Conservation (phyloP, 306 rosid species). For the Sicyos edulis region DNA sequence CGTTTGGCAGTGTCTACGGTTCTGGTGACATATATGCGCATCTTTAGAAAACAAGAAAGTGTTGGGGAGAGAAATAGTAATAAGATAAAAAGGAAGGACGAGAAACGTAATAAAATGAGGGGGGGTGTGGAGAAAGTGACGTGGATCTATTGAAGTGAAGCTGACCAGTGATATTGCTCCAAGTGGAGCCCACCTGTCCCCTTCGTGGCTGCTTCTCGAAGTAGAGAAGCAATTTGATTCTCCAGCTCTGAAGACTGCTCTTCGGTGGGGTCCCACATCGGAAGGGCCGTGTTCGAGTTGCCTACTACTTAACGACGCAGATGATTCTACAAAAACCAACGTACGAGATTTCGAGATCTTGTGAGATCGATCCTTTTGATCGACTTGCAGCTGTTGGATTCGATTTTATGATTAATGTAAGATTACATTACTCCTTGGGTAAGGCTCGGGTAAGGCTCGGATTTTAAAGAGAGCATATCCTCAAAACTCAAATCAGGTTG, state of each 20-base stretch:
- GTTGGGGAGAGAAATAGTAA: neutral
- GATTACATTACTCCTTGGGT: neutral
- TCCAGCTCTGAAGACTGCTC: neutral
- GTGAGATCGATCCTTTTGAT: neutral
- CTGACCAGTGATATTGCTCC: slow-evolving; percentile 36
- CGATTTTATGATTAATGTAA: neutral
- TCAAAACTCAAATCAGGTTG: too few species aligned
- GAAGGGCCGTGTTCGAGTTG: slow-evolving; percentile 29
- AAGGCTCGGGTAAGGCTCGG: too few species aligned
- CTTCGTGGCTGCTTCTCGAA: slow-evolving; percentile 17
- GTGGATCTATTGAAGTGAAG: slow-evolving; percentile 33
- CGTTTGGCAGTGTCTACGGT: neutral
- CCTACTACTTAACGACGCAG: slow-evolving; percentile 18
- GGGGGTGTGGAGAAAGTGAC: slow-evolving; percentile 27
- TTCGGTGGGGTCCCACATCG: slow-evolving; percentile 8
- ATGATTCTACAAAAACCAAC: neutral
- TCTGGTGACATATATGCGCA: neutral
- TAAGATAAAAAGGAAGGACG: neutral
- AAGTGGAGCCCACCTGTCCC: slow-evolving; percentile 32
- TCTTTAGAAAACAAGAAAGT: neutral
- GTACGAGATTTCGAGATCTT: slow-evolving; percentile 12
- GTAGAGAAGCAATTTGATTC: slow-evolving; percentile 6
- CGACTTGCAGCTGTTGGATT: neutral
- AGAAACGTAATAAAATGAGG: slow-evolving; percentile 21
- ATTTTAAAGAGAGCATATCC: too few species aligned